Evolutionary conservation across 331 rosid genomes (phyloP).

Genomic region (Erythrophleum ivorense): DNA sequence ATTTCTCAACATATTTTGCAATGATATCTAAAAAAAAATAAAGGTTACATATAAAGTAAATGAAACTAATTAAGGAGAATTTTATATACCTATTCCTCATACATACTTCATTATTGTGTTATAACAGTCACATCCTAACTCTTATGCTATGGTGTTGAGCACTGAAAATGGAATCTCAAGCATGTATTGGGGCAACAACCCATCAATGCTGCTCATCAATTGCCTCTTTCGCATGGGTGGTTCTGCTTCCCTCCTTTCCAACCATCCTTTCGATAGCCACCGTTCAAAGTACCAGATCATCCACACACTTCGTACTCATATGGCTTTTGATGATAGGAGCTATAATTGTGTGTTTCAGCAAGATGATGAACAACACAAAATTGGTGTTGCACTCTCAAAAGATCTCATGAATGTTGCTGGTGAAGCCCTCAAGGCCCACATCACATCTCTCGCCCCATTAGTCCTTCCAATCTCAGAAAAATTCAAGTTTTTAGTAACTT

Average conservation of each 20-base stretch:
- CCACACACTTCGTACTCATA: neutral
- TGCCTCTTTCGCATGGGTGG: neutral
- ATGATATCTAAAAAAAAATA: no score
- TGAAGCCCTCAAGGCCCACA: neutral
- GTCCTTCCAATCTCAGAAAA: slow-evolving; percentile 8
- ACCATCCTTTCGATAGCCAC: neutral
- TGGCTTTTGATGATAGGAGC: neutral
- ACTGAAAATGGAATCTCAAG: no score
- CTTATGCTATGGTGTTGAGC: no score
- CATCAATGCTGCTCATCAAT: no score
- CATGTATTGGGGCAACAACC: no score
- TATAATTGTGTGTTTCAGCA: neutral
- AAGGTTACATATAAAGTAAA: no score
- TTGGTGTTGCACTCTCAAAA: no score
- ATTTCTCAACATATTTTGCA: no score
- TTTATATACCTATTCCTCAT: neutral
- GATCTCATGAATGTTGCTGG: neutral
- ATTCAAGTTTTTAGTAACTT: neutral
- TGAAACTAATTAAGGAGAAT: no score
- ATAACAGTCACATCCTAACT: no score
- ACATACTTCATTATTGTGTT: no score
- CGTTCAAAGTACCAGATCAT: neutral
- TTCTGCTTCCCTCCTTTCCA: neutral
- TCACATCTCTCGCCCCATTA: neutral
- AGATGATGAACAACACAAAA: no score